Base-by-base conservation (phyloP, 163 green algal genomes). In the Trebouxia gelatinosa region DNA sequence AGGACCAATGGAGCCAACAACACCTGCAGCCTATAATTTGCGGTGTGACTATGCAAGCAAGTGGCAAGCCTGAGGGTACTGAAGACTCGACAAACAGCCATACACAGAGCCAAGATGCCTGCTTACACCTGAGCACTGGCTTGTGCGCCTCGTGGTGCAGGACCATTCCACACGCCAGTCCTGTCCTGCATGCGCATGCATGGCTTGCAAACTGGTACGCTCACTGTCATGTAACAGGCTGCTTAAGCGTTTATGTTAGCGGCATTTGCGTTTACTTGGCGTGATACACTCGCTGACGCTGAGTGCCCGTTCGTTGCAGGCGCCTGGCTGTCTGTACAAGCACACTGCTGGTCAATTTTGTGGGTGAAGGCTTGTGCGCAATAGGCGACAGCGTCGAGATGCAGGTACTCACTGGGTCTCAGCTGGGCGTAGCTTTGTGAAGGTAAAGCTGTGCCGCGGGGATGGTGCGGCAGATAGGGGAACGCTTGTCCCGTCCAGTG, bases 141-240 rank as follows among this genome's bases (percentile, higher is more conserved):
- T 21, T 28, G 31, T n/a, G 16, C 40, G 13, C 90, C 91, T 3
- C 57, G 54, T 0, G 91, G 91, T 13, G 91, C 91, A 17, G 91
- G 87, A 34, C 91, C 91, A 61, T 95, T 86, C 91, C 91, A 95
- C 0, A 84, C 89, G 35, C 91, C 91, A 13, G 66, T 77, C 26
- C 74, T 74, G 21, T 61, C 77, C 35, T 67, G 68, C 28, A 62
- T 17, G 13, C 5, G 3, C 48, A 59, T 59, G 48, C 3, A n/a
- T n/a, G n/a, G n/a, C n/a, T n/a, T n/a, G n/a, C n/a, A n/a, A n/a
- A n/a, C n/a, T n/a, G n/a, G n/a, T n/a, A n/a, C n/a, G n/a, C n/a
- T n/a, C n/a, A n/a, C n/a, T n/a, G n/a, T n/a, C n/a, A n/a, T n/a
- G n/a, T n/a, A n/a, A n/a, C n/a, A n/a, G n/a, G n/a, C n/a, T n/a